Evolutionary conservation across 2,329 filamentous ascomycete species (phyloP).

Genomic region (Trichoderma hamatum): DNA sequence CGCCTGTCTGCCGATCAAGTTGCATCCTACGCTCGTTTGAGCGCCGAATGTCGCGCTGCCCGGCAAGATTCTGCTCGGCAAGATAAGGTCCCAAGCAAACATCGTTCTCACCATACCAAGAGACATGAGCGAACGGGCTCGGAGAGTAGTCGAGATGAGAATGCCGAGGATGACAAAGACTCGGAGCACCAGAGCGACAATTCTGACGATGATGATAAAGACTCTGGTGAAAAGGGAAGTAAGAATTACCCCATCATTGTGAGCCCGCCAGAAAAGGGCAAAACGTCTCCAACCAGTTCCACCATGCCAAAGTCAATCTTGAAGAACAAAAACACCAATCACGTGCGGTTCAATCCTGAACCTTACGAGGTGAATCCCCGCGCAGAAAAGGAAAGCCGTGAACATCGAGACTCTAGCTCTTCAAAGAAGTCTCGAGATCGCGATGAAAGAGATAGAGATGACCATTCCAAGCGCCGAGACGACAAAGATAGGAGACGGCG

Average conservation of each 20-base stretch:
- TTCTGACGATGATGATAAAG: slow-evolving; percentile 42
- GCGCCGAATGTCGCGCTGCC: slow-evolving; percentile 50
- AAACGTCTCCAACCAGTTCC: slow-evolving; percentile 42
- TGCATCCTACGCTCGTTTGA: slow-evolving; percentile 53
- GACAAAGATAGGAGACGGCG: slow-evolving; percentile 17
- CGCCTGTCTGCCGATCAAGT: slow-evolving; percentile 57
- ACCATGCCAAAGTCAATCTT: slow-evolving; percentile 60
- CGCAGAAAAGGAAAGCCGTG: slow-evolving; percentile 40
- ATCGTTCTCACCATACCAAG: slow-evolving; percentile 12
- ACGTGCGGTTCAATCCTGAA: slow-evolving; percentile 57
- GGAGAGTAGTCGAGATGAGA: slow-evolving; percentile 40
- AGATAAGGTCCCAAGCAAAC: slow-evolving; percentile 21
- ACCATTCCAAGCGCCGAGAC: slow-evolving; percentile 4
- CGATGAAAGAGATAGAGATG: slow-evolving; percentile 34
- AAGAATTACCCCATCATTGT: slow-evolving; percentile 45
- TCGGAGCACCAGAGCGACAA: slow-evolving; percentile 39
- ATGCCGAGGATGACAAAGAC: slow-evolving; percentile 38
- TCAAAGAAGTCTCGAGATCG: slow-evolving; percentile 35
- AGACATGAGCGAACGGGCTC: slow-evolving; percentile 37
- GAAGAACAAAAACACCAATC: slow-evolving; percentile 62
- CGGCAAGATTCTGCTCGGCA: slow-evolving; percentile 43
- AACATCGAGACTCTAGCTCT: slow-evolving; percentile 32
- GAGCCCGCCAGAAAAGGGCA: slow-evolving; percentile 40
- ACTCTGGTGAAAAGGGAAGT: slow-evolving; percentile 35
- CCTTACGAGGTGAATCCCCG: slow-evolving; percentile 47